A percentile compares a stretch with the other conserved stretches of the same genome.
phyloP scores from a whole-genome alignment of 2,329 filamentous ascomycete genomes.

The Sporothrix protearum region DNA sequence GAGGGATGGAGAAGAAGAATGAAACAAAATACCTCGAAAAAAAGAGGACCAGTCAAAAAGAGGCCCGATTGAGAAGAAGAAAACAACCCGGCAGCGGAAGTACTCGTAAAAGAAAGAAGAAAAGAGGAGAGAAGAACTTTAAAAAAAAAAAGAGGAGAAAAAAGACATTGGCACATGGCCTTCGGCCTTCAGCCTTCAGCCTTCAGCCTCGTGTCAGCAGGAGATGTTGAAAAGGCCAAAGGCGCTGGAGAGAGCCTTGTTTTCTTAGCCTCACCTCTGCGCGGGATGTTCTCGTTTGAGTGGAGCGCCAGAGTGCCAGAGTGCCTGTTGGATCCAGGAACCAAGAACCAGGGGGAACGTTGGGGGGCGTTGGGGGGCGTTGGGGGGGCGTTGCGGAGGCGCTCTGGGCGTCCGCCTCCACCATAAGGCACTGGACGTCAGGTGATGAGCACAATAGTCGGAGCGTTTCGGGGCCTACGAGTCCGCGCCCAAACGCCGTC shows the following conservation, averaged over 20 bases:
- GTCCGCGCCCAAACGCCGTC: too few species aligned
- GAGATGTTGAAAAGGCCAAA: too few species aligned
- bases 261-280: neutral
- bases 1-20: neutral
- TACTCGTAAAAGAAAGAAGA: neutral
- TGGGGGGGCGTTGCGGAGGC: neutral
- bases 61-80: neutral
- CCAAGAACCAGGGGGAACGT: too few species aligned
- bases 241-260: neutral
- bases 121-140: neutral
- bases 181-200: too few species aligned
- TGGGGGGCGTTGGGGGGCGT: too few species aligned
- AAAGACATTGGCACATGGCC: neutral
- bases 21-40: neutral
- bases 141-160: neutral
- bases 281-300: constrained; percentile 12
- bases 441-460: constrained; percentile 16
- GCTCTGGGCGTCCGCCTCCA: neutral
- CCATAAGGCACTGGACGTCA: constrained; percentile 1
- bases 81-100: constrained; percentile 10
- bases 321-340: neutral
- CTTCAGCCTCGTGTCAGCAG: constrained; percentile 10
- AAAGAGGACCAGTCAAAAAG: neutral
- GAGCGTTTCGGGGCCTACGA: neutral
- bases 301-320: neutral